These are phyloP conservation scores for Aspergillus intermedius DNA, from an alignment of 2,329 filamentous ascomycete genomes.

Conservation along the genomic window DNA sequence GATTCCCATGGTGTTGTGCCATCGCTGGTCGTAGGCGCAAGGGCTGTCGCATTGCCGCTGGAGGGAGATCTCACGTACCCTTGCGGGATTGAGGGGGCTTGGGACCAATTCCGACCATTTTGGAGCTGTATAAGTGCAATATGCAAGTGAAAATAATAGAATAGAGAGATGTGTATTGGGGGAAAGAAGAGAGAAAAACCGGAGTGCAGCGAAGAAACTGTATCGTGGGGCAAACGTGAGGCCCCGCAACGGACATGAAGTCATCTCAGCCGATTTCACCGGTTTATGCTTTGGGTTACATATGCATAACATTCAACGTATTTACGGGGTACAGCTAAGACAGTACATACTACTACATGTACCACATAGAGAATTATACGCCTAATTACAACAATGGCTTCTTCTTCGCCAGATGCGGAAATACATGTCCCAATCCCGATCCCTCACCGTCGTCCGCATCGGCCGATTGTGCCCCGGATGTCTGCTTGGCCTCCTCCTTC, in stretches of 20 bases:
- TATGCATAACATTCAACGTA: background rate
- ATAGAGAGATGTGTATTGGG: background rate
- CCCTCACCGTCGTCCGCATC: conserved; percentile 4
- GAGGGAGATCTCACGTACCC: conserved; percentile 50
- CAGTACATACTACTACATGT: background rate
- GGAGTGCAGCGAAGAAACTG: conserved; percentile 15
- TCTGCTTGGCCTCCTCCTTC: conserved; percentile 1
- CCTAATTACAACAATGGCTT: background rate
- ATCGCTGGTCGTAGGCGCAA: too few relatives aligned
- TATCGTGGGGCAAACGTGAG: conserved; percentile 17
- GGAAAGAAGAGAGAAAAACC: conserved; percentile 2
- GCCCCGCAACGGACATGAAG: conserved; percentile 5
- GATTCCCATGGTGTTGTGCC: background rate
- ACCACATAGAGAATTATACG: background rate
- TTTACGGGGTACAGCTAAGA: background rate
- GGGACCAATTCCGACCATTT: conserved; percentile 60
- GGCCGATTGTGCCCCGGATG: background rate
- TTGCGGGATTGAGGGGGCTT: conserved; percentile 63
- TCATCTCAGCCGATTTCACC: conserved; percentile 1
- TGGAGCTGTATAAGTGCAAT: conserved; percentile 19
- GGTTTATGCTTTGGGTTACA: background rate
- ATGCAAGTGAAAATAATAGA: background rate
- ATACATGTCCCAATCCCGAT: conserved; percentile 28
- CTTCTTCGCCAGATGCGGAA: conserved; percentile 27
- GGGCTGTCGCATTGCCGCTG: too few relatives aligned